Conservation (phyloP, 2,329 filamentous ascomycete genomes). For the Microcera coccophila region DNA sequence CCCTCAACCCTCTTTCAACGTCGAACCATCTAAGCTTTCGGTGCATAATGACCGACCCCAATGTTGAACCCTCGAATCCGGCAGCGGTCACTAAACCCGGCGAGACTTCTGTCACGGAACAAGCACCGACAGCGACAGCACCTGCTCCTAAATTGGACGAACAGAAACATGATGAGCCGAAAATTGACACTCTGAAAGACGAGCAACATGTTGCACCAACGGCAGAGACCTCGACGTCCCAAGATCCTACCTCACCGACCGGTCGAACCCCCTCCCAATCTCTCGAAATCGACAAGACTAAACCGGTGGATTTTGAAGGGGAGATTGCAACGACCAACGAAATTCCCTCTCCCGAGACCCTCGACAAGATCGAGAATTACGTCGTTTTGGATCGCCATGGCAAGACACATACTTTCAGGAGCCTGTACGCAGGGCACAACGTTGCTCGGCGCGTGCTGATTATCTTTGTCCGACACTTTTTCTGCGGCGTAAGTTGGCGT, state of each 20-base stretch:
- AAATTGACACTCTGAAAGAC: neutral
- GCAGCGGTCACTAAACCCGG: neutral
- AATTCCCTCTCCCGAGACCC: slow-evolving; percentile 46
- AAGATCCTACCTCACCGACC: slow-evolving; percentile 15
- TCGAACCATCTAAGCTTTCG: too few relatives aligned
- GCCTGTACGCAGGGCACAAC: slow-evolving; percentile 55
- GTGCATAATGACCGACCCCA: slow-evolving; percentile 19
- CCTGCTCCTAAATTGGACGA: slow-evolving; percentile 1
- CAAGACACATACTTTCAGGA: slow-evolving; percentile 58
- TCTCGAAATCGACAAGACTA: slow-evolving; percentile 36
- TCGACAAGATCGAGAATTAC: slow-evolving; percentile 52
- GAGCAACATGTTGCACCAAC: neutral
- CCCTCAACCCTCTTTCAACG: too few relatives aligned
- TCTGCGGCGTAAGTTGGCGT: slow-evolving; percentile 67
- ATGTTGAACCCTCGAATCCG: slow-evolving; percentile 10
- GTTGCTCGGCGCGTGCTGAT: slow-evolving; percentile 58
- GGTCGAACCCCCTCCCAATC: slow-evolving; percentile 22
- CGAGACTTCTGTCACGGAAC: neutral
- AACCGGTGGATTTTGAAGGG: slow-evolving; percentile 52
- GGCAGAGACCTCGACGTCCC: slow-evolving; percentile 10
- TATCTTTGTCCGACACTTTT: slow-evolving; percentile 76
- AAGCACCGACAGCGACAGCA: neutral
- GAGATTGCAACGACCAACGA: slow-evolving; percentile 53
- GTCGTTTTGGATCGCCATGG: slow-evolving; percentile 60
- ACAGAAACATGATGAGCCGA: neutral